phyloP scores from a whole-genome alignment of 768 basidiomycete species.

The Suillus placidus region DNA sequence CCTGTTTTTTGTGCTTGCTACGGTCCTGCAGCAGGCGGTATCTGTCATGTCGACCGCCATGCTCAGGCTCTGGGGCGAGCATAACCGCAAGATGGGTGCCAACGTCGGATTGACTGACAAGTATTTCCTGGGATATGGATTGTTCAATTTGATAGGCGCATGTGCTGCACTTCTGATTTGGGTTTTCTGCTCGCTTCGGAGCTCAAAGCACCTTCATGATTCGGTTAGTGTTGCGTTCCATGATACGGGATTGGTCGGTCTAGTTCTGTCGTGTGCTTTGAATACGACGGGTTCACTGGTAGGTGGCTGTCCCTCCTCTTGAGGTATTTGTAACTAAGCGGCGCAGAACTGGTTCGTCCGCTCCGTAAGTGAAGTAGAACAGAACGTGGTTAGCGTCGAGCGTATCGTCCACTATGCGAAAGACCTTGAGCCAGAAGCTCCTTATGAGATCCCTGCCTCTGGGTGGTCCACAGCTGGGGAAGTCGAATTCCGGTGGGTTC shows the following conservation, averaged over 20 bases:
- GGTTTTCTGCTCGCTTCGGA: slow-evolving; percentile 76
- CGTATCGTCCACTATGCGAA: slow-evolving; percentile 80
- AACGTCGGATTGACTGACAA: slow-evolving; percentile 57
- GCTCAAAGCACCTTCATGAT: slow-evolving; percentile 78
- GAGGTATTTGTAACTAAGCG: slow-evolving; percentile 9
- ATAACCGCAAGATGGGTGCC: slow-evolving; percentile 61
- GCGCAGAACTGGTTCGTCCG: slow-evolving; percentile 80
- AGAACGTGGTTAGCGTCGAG: slow-evolving; percentile 89
- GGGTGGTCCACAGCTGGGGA: slow-evolving; percentile 76
- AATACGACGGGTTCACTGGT: slow-evolving; percentile 84
- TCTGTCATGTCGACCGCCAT: slow-evolving; percentile 65
- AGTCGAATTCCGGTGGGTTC: slow-evolving; percentile 69
- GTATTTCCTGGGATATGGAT: slow-evolving; percentile 67
- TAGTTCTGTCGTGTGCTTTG: slow-evolving; percentile 83
- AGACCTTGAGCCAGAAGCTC: slow-evolving; percentile 72
- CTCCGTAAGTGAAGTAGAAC: slow-evolving; percentile 85
- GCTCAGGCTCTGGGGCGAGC: slow-evolving; percentile 82
- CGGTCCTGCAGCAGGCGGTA: slow-evolving; percentile 56
- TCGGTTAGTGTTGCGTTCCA: slow-evolving; percentile 44
- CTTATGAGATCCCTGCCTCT: slow-evolving; percentile 57
- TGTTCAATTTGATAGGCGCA: slow-evolving; percentile 65
- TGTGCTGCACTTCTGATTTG: slow-evolving; percentile 67
- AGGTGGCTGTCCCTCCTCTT: slow-evolving; percentile 24
- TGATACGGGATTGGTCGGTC: slow-evolving; percentile 85
- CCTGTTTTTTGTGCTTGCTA: slow-evolving; percentile 59